Evolutionary conservation across 805 yeast genomes (phyloP).

Genomic region (Wickerhamiella dianesei): DNA sequence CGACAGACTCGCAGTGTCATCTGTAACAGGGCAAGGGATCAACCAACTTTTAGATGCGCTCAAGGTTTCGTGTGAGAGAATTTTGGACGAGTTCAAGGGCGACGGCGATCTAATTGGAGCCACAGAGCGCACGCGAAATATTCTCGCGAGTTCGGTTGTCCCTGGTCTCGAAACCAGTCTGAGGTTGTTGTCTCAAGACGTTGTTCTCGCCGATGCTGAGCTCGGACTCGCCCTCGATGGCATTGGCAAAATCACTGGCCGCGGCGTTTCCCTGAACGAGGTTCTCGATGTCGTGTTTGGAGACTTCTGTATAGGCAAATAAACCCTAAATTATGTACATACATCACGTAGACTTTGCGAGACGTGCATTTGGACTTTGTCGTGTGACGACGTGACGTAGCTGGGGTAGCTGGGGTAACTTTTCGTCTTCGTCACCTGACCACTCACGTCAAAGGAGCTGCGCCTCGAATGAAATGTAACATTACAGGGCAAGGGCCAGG

Average conservation of each 20-base stretch:
- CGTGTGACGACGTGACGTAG: too few relatives aligned
- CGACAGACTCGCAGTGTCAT: constrained; percentile 37
- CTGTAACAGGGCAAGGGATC: constrained; percentile 46
- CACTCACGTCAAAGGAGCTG: too few relatives aligned
- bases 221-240: constrained; percentile 66
- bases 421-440: too few relatives aligned
- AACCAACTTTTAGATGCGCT: constrained; percentile 32
- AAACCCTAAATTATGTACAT: constrained; percentile 9
- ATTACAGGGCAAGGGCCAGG: too few relatives aligned
- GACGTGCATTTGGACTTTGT: too few relatives aligned
- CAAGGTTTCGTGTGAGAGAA: constrained; percentile 33
- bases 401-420: too few relatives aligned
- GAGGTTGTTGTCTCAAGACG: constrained; percentile 34
- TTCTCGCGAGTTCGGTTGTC: constrained; percentile 61
- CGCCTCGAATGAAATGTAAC: too few relatives aligned
- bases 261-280: constrained; percentile 78
- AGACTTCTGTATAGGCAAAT: constrained; percentile 88
- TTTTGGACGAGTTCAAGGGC: constrained; percentile 28
- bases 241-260: constrained; percentile 85
- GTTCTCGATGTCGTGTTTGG: constrained; percentile 83
- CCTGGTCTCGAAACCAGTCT: constrained; percentile 44
- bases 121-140: constrained; percentile 63
- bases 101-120: constrained; percentile 48
- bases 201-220: constrained; percentile 69
- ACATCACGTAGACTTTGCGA: too few relatives aligned